Percentiles rank a stretch among this genome's conserved stretches.
phyloP scores from a whole-genome alignment of 441 rosid species.

The Manihot esculenta region DNA sequence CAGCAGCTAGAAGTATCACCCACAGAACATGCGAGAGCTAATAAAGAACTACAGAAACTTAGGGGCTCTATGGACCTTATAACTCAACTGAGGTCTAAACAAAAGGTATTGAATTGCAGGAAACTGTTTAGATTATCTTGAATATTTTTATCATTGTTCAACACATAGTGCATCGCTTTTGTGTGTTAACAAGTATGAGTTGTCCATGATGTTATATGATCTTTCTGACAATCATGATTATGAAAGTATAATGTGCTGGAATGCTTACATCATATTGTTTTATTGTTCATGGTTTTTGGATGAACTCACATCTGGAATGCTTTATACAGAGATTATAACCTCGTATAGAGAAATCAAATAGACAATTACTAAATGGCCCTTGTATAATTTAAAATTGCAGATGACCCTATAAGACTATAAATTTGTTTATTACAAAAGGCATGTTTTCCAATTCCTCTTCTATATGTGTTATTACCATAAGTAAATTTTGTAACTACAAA shows the following conservation, averaged over 20 bases:
- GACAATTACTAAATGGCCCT: background rate
- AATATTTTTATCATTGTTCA: background rate
- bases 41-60: constrained; percentile 81
- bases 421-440: background rate
- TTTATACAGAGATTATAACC: background rate
- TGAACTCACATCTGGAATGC: background rate
- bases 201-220: background rate
- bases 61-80: constrained; percentile 72
- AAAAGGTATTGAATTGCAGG: constrained; percentile 48
- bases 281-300: background rate
- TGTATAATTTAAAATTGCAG: background rate
- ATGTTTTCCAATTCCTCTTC: background rate
- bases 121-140: background rate
- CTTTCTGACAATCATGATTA: background rate
- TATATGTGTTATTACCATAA: background rate
- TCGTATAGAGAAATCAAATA: background rate
- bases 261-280: background rate
- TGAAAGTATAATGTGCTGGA: background rate
- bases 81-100: constrained; percentile 56
- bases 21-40: constrained; percentile 68
- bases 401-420: background rate
- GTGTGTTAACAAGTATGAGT: background rate
- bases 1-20: constrained; percentile 91
- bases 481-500: background rate
- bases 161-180: background rate